Evolutionary conservation across 2,329 filamentous ascomycete genomes (phyloP).

Genomic region (Pyrenophora seminiperda): DNA sequence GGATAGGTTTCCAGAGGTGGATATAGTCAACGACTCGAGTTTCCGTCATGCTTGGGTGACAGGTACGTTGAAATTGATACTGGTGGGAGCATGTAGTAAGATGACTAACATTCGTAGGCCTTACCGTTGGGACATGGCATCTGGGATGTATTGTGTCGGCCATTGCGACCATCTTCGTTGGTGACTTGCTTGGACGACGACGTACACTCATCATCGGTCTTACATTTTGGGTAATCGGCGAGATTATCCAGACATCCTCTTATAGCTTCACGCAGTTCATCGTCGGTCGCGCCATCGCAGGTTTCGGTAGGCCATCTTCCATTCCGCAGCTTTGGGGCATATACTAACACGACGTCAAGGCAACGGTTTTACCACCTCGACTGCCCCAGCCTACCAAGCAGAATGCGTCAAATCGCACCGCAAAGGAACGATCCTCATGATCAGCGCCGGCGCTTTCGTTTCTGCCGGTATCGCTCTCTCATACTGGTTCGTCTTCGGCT

Average conservation of each 20-base stretch:
- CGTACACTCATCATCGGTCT: slow-evolving; percentile 57
- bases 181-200: slow-evolving; percentile 57
- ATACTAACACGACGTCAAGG: slow-evolving; percentile 34
- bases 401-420: slow-evolving; percentile 53
- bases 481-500: slow-evolving; percentile 61
- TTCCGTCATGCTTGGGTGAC: slow-evolving; percentile 33
- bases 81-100: background rate
- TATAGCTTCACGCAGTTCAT: slow-evolving; percentile 57
- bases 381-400: slow-evolving; percentile 59
- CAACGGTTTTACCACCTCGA: slow-evolving; percentile 59
- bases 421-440: slow-evolving; percentile 55
- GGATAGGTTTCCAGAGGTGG: slow-evolving; percentile 33
- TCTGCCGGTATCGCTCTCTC: slow-evolving; percentile 55
- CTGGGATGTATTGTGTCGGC: slow-evolving; percentile 65
- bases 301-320: slow-evolving; percentile 51
- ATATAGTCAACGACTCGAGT: slow-evolving; percentile 27
- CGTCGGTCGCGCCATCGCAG: slow-evolving; percentile 56
- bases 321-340: background rate
- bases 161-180: slow-evolving; percentile 55
- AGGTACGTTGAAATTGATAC: slow-evolving; percentile 19
- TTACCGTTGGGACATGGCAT: slow-evolving; percentile 40
- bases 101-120: slow-evolving; percentile 22
- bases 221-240: slow-evolving; percentile 56
- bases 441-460: slow-evolving; percentile 58
- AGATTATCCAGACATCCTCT: slow-evolving; percentile 55